Percentiles rank a stretch among this genome's conserved stretches.
These are phyloP conservation scores for Dichomitus squalens DNA, from an alignment of 1,284 basidiomycete species.

Conservation along the genomic window DNA sequence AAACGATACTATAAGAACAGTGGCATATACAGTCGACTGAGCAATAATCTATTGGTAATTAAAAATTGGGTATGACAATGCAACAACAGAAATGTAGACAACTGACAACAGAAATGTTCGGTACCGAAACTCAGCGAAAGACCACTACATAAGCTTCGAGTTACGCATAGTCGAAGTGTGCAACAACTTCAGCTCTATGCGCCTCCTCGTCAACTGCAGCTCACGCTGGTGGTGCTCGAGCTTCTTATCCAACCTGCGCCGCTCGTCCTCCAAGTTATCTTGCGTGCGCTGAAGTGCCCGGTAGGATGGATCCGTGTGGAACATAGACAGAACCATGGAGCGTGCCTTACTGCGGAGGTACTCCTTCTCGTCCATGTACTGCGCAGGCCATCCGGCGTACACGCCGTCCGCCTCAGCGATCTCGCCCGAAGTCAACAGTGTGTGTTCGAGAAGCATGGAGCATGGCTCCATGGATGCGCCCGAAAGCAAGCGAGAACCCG, in stretches of 20 bases:
- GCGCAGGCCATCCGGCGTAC: constrained; percentile 48
- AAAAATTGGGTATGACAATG: too few species aligned
- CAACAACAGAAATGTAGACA: too few species aligned
- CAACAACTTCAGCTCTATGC: constrained; percentile 17
- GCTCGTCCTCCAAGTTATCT: constrained; percentile 17
- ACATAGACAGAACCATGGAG: constrained; percentile 8
- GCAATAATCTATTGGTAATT: too few species aligned
- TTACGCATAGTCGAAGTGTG: too few species aligned
- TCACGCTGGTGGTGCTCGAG: constrained; percentile 15
- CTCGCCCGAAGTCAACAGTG: constrained; percentile 48
- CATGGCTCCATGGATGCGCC: constrained; percentile 51
- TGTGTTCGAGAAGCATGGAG: constrained; percentile 51
- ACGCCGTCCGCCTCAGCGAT: constrained; percentile 43
- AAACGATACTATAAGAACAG: too few species aligned
- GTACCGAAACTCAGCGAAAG: too few species aligned
- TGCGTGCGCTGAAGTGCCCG: constrained; percentile 16
- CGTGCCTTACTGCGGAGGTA: constrained; percentile 12
- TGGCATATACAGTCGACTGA: too few species aligned
- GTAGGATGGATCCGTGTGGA: constrained; percentile 12
- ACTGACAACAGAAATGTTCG: too few species aligned
- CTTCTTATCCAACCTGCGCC: constrained; percentile 11
- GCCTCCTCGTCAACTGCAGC: constrained; percentile 14
- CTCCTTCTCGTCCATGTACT: constrained; percentile 17
- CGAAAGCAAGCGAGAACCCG: constrained; percentile 48
- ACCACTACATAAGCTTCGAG: too few species aligned